Evolutionary conservation across 345 rosid species (phyloP).

Genomic region (Eucalyptus pauciflora): DNA sequence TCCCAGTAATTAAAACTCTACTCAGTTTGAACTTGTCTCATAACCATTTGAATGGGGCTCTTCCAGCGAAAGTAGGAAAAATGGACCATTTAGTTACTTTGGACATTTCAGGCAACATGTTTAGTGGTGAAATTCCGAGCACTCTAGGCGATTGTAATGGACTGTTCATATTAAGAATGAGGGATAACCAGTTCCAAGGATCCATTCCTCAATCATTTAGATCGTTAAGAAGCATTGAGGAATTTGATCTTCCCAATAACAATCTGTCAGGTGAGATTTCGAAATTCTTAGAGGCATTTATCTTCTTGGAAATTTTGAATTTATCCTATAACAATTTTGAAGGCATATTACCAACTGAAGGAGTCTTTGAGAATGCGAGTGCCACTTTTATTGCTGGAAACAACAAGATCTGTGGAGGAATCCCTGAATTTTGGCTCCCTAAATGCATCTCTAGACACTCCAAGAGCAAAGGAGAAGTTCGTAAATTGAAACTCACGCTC

Average conservation of each 20-base stretch:
- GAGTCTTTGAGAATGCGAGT: conserved; percentile 18
- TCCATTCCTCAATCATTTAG: conserved; percentile 18
- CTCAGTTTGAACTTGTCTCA: neutral
- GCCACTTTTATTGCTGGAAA: conserved; percentile 13
- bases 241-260: conserved; percentile 24
- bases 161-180: neutral
- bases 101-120: neutral
- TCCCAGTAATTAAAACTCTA: fast-evolving
- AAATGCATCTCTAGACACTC: neutral
- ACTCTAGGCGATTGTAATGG: conserved; percentile 2
- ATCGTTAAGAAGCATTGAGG: conserved; percentile 2
- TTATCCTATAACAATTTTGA: conserved; percentile 27
- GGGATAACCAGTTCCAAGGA: conserved; percentile 10
- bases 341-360: conserved; percentile 20
- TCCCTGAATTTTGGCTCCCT: neutral
- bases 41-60: conserved; percentile 9
- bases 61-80: conserved; percentile 1
- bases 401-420: conserved; percentile 10
- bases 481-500: neutral
- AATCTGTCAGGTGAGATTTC: conserved; percentile 16
- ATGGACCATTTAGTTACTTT: neutral
- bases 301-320: neutral
- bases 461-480: neutral
- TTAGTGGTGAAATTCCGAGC: conserved; percentile 12
- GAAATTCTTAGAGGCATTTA: neutral